Evolutionary conservation across 192 early-diverging fungal species (phyloP), one percentile per base, ranked within the genome.

Genomic region (Coemansia sp.): DNA sequence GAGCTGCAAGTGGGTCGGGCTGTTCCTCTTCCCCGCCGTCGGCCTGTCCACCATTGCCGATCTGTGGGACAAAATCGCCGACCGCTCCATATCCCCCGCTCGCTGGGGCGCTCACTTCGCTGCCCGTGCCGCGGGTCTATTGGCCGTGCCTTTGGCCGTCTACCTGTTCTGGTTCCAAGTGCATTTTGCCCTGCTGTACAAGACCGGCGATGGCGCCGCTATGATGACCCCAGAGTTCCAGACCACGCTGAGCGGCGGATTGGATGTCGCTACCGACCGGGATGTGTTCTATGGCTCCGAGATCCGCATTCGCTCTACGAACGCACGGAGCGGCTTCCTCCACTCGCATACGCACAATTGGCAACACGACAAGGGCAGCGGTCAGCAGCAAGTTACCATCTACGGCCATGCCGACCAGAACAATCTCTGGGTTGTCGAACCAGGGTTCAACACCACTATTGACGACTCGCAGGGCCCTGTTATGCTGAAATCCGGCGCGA

Each of bases 151-250:
- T 8, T 32, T 87, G 5, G 40, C 76, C 1, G 72, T 94, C 5
- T 99, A 99, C 65, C 56, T 95, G 53, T 69, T 85, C 1, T 85
- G 86, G 70, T 98, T 97, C 78, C 83, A 83, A 54, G 81, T 99
- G 46, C 95, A 99, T 68, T 99, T 99, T 73, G 71, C 77, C 27
- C 61, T 93, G 5, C 73, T 99, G 25, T 62, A 60, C 21, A 77
- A 78, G 36, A 80, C 79, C 46, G 94, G 96, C 21, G 84, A 86
- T 8, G 94, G 92, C n/a, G 90, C 90, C 64, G 78, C 79, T n/a
- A 93, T 94, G 70, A 90, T 98, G 90, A 83, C 84, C 43, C 82
- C 90, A n/a, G 83, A 84, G 60, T 97, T 98, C 78, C 91, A 95
- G 75, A 81, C 85, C 26, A 82, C 87, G 23, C 76, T 99, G 7